phyloP scores from a whole-genome alignment of 108 stramenopile genomes.

The Stephanodiscus minutulus region DNA sequence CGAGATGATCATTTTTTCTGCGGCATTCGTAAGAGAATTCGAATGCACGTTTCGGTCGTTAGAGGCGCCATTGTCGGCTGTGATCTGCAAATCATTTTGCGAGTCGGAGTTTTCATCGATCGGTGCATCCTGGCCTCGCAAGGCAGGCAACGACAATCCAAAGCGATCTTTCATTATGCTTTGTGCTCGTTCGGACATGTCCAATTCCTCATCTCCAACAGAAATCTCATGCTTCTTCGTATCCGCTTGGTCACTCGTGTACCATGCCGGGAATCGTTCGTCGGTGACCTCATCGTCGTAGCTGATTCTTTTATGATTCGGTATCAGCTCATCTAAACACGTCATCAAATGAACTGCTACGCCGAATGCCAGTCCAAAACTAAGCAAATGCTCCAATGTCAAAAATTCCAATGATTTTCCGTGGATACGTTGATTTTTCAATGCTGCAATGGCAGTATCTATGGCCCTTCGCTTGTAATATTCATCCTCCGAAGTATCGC shows the following conservation, averaged over 20 bases:
- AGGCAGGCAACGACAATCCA: constrained; percentile 55
- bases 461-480: neutral
- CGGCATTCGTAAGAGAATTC: too few relatives aligned
- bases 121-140: constrained; percentile 1
- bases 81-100: neutral
- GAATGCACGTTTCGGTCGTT: neutral
- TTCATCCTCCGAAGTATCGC: neutral
- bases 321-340: constrained; percentile 14
- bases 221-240: neutral
- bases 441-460: constrained; percentile 16
- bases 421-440: constrained; percentile 27
- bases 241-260: constrained; percentile 4
- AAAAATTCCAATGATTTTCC: constrained; percentile 28
- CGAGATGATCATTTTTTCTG: constrained; percentile 27
- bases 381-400: constrained; percentile 29
- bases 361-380: constrained; percentile 43
- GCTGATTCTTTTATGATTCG: neutral
- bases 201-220: neutral
- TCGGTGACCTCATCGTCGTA: neutral
- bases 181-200: constrained; percentile 27
- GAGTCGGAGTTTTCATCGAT: neutral
- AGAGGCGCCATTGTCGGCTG: neutral
- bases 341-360: constrained; percentile 27
- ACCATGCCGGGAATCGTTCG: constrained; percentile 26
- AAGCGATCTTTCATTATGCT: constrained; percentile 62